Conservation (phyloP, 148 eudicot species). For the Camellia granthamiana region DNA sequence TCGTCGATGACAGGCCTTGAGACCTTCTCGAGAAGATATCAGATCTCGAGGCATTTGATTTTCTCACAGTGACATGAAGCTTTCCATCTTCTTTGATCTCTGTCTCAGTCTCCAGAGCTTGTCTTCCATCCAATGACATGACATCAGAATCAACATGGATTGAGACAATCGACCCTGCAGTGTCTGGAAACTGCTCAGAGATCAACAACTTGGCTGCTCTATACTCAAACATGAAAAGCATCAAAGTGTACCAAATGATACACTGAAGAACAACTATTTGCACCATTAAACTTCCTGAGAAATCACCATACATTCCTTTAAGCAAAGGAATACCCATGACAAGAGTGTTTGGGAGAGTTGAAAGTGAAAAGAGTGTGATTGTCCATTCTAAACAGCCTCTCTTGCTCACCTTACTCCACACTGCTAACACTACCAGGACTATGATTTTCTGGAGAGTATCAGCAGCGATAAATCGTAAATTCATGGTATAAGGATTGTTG, state of each 20-base stretch:
- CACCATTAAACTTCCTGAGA: constrained; percentile 84
- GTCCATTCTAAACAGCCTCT: constrained; percentile 82
- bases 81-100: constrained; percentile 82
- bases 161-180: constrained; percentile 82
- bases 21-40: constrained; percentile 73
- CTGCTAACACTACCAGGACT: constrained; percentile 40
- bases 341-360: constrained; percentile 88
- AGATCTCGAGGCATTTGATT: constrained; percentile 74
- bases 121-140: constrained; percentile 72
- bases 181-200: constrained; percentile 87
- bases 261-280: constrained; percentile 91
- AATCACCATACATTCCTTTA: constrained; percentile 90
- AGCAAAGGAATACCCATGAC: constrained; percentile 95
- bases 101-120: constrained; percentile 66
- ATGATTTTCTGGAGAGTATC: constrained; percentile 81
- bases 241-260: constrained; percentile 89
- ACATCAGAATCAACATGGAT: constrained; percentile 89
- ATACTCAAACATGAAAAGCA: constrained; percentile 91
- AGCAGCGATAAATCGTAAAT: constrained; percentile 76
- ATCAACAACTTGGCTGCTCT: constrained; percentile 74
- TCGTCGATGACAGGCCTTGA: constrained; percentile 44
- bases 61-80: constrained; percentile 75
- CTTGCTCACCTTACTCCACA: constrained; percentile 56
- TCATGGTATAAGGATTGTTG: constrained; percentile 81
- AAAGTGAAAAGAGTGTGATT: constrained; percentile 75